Conservation (phyloP, 2,329 filamentous ascomycete genomes). For the Remersonia thermophila region DNA sequence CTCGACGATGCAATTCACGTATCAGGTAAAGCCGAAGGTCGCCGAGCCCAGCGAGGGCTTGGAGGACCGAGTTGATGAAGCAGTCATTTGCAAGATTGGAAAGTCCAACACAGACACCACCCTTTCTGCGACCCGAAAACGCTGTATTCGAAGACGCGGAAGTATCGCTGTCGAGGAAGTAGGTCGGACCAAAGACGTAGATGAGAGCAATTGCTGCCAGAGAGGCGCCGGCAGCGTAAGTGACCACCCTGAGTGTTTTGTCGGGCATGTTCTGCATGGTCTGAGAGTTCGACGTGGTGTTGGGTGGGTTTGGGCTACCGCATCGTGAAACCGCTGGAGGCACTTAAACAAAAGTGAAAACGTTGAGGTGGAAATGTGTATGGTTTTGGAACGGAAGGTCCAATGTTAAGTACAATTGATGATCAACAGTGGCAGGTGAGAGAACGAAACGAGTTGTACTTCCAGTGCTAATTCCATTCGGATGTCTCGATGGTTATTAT, state of each 20-base stretch:
- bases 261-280: too few relatives aligned
- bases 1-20: slow-evolving; percentile 73
- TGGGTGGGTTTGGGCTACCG: too few relatives aligned
- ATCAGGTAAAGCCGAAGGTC: slow-evolving; percentile 88
- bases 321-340: too few relatives aligned
- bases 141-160: slow-evolving; percentile 29
- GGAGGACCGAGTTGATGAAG: slow-evolving; percentile 93
- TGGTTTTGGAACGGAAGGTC: too few relatives aligned
- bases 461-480: too few relatives aligned
- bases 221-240: slow-evolving; percentile 89
- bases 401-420: too few relatives aligned
- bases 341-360: too few relatives aligned
- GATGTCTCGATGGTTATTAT: too few relatives aligned
- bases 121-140: slow-evolving; percentile 52
- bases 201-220: slow-evolving; percentile 89
- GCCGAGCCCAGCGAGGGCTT: slow-evolving; percentile 79
- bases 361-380: too few relatives aligned
- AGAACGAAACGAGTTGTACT: too few relatives aligned
- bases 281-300: too few relatives aligned
- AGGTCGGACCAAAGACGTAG: slow-evolving; percentile 97
- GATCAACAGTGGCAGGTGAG: too few relatives aligned
- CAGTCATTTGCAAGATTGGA: slow-evolving; percentile 88
- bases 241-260: slow-evolving; percentile 69
- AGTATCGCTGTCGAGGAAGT: slow-evolving; percentile 77
- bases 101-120: slow-evolving; percentile 82